Evolutionary conservation across 2,329 filamentous ascomycete genomes (phyloP).

Genomic region (Fusarium lateritium): DNA sequence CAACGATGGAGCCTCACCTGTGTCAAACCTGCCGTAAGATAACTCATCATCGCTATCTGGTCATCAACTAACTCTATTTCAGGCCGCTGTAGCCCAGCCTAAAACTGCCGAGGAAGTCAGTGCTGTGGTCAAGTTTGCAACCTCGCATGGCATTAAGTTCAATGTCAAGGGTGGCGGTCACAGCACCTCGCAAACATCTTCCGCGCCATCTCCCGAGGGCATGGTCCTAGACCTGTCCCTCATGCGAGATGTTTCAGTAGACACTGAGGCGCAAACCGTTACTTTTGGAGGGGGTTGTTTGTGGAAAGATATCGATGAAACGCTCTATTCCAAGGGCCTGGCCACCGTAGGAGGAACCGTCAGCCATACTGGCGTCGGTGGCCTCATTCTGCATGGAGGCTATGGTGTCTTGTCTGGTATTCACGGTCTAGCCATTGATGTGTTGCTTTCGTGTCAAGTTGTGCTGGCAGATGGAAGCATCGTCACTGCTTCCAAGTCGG

Average conservation of each 20-base stretch:
- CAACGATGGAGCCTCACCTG: conserved; percentile 57
- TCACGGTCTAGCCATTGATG: conserved; percentile 66
- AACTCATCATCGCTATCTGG: background rate
- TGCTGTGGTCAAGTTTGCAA: conserved; percentile 61
- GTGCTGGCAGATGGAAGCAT: conserved; percentile 57
- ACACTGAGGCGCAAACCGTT: conserved; percentile 61
- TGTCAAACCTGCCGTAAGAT: conserved; percentile 53
- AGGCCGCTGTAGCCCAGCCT: conserved; percentile 63
- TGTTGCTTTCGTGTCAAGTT: conserved; percentile 57
- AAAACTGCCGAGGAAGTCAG: conserved; percentile 58
- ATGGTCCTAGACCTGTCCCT: conserved; percentile 69
- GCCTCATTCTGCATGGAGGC: conserved; percentile 70
- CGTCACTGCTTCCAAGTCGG: conserved; percentile 57
- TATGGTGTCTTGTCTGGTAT: conserved; percentile 69
- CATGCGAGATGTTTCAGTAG: conserved; percentile 66
- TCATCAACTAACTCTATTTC: conserved; percentile 4
- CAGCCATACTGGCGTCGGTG: conserved; percentile 74
- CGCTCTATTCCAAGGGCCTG: conserved; percentile 64
- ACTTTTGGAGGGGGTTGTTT: conserved; percentile 65
- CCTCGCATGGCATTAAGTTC: conserved; percentile 61
- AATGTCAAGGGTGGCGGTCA: conserved; percentile 70
- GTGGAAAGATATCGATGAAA: conserved; percentile 69
- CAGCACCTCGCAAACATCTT: conserved; percentile 65
- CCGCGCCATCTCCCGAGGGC: conserved; percentile 61
- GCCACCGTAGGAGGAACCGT: conserved; percentile 75